Conservation (phyloP, 1,139 yeast species). For the Zygotorulaspora mrakii region DNA sequence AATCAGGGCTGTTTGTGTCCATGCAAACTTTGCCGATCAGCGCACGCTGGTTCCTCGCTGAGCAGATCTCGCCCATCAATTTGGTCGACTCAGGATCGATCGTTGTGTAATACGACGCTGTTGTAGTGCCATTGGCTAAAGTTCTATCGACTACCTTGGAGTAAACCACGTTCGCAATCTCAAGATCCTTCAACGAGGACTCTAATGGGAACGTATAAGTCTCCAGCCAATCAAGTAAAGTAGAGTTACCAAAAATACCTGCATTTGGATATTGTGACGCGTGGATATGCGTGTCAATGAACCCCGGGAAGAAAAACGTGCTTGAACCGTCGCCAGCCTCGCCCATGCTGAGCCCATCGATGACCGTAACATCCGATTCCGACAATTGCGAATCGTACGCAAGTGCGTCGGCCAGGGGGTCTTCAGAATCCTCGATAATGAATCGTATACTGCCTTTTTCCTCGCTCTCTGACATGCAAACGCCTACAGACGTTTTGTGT, state of each 20-base stretch:
- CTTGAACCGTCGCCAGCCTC: slow-evolving; percentile 24
- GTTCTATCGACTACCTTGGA: slow-evolving; percentile 62
- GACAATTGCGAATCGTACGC: slow-evolving; percentile 21
- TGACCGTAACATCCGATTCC: slow-evolving; percentile 21
- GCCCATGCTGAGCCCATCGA: slow-evolving; percentile 24
- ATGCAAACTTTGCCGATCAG: slow-evolving; percentile 94
- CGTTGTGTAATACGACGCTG: slow-evolving; percentile 89
- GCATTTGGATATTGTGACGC: slow-evolving; percentile 96
- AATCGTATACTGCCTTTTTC: slow-evolving; percentile 25
- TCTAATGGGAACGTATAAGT: slow-evolving; percentile 89
- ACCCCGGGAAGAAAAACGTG: slow-evolving; percentile 81
- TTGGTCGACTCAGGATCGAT: slow-evolving; percentile 74
- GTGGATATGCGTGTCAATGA: slow-evolving; percentile 91
- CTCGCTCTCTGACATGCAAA: slow-evolving; percentile 26
- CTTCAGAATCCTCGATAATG: slow-evolving; percentile 22
- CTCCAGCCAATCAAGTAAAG: slow-evolving; percentile 82
- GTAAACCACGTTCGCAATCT: slow-evolving; percentile 60
- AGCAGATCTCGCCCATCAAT: slow-evolving; percentile 67
- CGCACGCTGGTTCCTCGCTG: slow-evolving; percentile 74
- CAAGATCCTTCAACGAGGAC: slow-evolving; percentile 49
- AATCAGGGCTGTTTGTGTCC: slow-evolving; percentile 69
- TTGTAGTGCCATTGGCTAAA: slow-evolving; percentile 76
- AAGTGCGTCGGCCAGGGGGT: slow-evolving; percentile 28
- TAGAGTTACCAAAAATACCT: slow-evolving; percentile 84
- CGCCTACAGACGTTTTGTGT: slow-evolving; percentile 52